phyloP scores from a whole-genome alignment of 2,329 filamentous ascomycete species.

The Ophiocordyceps camponoti-rufipedis region DNA sequence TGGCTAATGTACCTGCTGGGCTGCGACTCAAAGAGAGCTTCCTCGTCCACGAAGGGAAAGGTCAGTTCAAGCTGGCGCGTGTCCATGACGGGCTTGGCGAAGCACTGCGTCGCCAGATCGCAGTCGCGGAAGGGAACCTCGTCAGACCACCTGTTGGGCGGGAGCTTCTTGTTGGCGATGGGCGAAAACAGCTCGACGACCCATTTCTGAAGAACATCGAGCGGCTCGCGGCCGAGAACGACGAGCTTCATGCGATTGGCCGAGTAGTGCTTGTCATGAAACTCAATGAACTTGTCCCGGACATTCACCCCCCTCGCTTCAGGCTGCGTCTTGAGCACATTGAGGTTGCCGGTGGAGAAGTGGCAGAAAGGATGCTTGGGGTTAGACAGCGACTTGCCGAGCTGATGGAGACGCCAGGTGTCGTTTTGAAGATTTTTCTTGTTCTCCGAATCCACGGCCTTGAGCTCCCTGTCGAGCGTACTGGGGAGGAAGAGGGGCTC shows the following conservation, averaged over 20 bases:
- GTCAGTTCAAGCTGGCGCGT: slow-evolving; percentile 59
- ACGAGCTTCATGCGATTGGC: slow-evolving; percentile 89
- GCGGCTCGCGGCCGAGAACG: slow-evolving; percentile 60
- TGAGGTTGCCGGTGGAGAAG: slow-evolving; percentile 79
- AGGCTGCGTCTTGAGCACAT: slow-evolving; percentile 69
- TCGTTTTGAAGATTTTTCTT: slow-evolving; percentile 95
- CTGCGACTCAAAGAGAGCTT: slow-evolving; percentile 58
- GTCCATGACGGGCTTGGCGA: slow-evolving; percentile 86
- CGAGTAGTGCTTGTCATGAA: slow-evolving; percentile 78
- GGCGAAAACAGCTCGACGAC: slow-evolving; percentile 66
- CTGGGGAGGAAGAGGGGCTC: slow-evolving; percentile 70
- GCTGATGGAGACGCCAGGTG: slow-evolving; percentile 69
- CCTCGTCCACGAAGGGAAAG: slow-evolving; percentile 77
- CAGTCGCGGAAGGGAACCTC: slow-evolving; percentile 29
- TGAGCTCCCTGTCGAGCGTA: slow-evolving; percentile 72
- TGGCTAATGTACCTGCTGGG: slow-evolving; percentile 78
- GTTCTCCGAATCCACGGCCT: slow-evolving; percentile 86
- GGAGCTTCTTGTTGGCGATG: slow-evolving; percentile 65
- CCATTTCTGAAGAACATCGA: slow-evolving; percentile 74
- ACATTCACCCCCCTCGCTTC: slow-evolving; percentile 68
- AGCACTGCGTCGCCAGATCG: slow-evolving; percentile 49
- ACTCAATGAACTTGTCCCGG: slow-evolving; percentile 79
- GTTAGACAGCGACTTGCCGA: slow-evolving; percentile 78
- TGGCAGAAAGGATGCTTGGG: slow-evolving; percentile 76
- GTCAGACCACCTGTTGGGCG: slow-evolving; percentile 35